Evolutionary conservation across 352 stramenopile species (phyloP), one percentile per base, ranked within the genome.

Genomic region (Halophytophthora batemanensis): DNA sequence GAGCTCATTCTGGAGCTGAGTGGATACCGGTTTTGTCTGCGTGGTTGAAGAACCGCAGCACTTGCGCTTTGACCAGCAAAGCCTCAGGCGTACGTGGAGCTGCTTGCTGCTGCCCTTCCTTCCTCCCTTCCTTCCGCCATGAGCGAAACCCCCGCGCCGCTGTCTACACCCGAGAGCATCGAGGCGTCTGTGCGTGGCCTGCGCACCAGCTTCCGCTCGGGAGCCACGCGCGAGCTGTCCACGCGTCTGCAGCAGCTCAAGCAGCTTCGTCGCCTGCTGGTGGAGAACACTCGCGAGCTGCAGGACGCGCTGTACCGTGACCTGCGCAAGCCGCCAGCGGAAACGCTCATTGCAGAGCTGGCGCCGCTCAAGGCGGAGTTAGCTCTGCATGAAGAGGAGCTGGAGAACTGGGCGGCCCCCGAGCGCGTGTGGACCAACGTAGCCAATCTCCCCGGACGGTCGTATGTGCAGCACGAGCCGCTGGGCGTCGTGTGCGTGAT

Each of bases 401-500:
- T 90, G 23, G 56, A 73, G 22, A 64, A 77, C 36, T 87, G 77
- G 74, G 50, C 74, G 28, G 63, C 71, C 34, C 77, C 82, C 2
- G 61, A 79, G 58, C 59, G 64, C 15, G 66, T 87, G n/a, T 56
- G 46, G 56, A 86, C 64, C 39, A 79, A 77, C 45, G 38, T 87
- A 31, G 46, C 56, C 49, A 83, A 77, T 52, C 54, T 87, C 18
- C 75, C 78, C 1, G 67, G 80, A 44, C 46, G 44, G 21, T 72
- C 71, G 45, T 84, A 70, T 44, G 53, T 94, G 23, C 64, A 82
- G 34, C 59, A 61, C 2, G 82, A 93, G 29, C 79, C 82, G n/a
- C 66, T 93, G 19, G 85, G 90, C 43, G 78, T 94, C 36, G 86
- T 93, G 3, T 89, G 79, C 37, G 53, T 97, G 61, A 84, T 98